Percentiles rank a stretch among this genome's conserved stretches.
Conservation (phyloP, 345 rosid species). For the Citrus inodora region DNA sequence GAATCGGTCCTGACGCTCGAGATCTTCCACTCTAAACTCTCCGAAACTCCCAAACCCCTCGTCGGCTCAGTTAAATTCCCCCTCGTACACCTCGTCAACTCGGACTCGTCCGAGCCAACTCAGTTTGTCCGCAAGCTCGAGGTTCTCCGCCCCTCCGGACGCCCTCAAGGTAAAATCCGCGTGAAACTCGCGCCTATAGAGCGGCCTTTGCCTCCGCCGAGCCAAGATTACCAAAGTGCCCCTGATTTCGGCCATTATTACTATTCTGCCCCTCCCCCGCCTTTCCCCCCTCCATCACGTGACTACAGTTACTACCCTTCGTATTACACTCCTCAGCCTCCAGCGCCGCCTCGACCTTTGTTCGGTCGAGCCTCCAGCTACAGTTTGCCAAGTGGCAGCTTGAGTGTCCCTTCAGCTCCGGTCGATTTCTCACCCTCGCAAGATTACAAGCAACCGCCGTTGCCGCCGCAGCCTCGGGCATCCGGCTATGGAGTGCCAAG, state of each 20-base stretch:
- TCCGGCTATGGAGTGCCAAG: conserved; percentile 32
- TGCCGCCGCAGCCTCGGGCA: conserved; percentile 22
- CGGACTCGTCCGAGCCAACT: conserved; percentile 21
- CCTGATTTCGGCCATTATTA: conserved; percentile 38
- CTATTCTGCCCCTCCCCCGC: conserved; percentile 42
- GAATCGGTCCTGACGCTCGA: conserved; percentile 47
- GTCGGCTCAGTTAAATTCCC: conserved; percentile 56
- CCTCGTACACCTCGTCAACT: conserved; percentile 43
- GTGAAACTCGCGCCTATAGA: conserved; percentile 40
- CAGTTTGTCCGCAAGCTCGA: conserved; percentile 28
- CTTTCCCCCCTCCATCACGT: conserved; percentile 31
- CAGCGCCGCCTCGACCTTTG: conserved; percentile 42
- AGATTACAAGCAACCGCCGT: conserved; percentile 41
- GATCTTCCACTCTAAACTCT: conserved; percentile 47
- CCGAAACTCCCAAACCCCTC: conserved; percentile 50
- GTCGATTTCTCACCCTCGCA: conserved; percentile 30
- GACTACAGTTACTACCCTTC: conserved; percentile 42
- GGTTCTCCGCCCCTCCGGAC: conserved; percentile 62
- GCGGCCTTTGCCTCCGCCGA: conserved; percentile 24
- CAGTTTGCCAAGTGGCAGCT: conserved; percentile 18
- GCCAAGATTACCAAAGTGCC: conserved; percentile 35
- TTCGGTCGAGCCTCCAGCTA: conserved; percentile 28
- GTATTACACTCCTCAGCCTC: conserved; percentile 31
- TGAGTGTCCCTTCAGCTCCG: conserved; percentile 45
- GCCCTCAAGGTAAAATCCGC: conserved; percentile 62